These are phyloP conservation scores for Bacterosira constricta DNA, from an alignment of 108 stramenopile genomes.

Conservation along the genomic window DNA sequence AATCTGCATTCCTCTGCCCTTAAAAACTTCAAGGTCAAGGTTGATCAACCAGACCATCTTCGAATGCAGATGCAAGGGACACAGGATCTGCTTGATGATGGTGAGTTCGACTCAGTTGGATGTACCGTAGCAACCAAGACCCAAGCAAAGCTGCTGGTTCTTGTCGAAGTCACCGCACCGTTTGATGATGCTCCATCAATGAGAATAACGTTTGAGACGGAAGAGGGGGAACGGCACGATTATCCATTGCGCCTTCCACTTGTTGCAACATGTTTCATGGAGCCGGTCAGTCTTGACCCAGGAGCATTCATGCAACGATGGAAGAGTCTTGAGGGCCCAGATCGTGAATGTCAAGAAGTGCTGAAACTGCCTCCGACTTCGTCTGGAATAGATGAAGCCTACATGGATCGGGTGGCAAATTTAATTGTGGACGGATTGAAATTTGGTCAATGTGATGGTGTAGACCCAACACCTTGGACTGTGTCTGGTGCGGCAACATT, in stretches of 20 bases:
- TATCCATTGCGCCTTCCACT: slow-evolving; percentile 90
- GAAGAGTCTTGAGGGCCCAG: slow-evolving; percentile 89
- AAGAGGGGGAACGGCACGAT: slow-evolving; percentile 78
- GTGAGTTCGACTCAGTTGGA: slow-evolving; percentile 62
- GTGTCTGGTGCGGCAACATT: slow-evolving; percentile 89
- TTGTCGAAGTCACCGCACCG: slow-evolving; percentile 87
- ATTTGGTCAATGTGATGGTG: slow-evolving; percentile 83
- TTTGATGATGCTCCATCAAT: slow-evolving; percentile 92
- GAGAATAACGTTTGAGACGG: slow-evolving; percentile 84
- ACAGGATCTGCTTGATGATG: slow-evolving; percentile 78
- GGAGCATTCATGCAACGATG: slow-evolving; percentile 89
- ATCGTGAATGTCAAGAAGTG: slow-evolving; percentile 92
- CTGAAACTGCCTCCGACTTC: slow-evolving; percentile 84
- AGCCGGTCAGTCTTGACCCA: slow-evolving; percentile 84
- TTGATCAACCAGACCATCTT: slow-evolving; percentile 84
- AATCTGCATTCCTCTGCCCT: slow-evolving; percentile 75
- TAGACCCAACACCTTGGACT: slow-evolving; percentile 90
- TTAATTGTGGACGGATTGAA: slow-evolving; percentile 88
- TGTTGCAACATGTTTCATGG: slow-evolving; percentile 93
- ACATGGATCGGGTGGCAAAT: slow-evolving; percentile 81
- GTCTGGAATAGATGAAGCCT: slow-evolving; percentile 78
- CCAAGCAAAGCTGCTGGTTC: slow-evolving; percentile 81
- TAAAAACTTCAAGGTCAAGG: slow-evolving; percentile 70
- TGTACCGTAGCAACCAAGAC: slow-evolving; percentile 84
- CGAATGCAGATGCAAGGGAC: slow-evolving; percentile 88